phyloP scores from a whole-genome alignment of 2,329 filamentous ascomycete species.

The Lecanicillium sp. region DNA sequence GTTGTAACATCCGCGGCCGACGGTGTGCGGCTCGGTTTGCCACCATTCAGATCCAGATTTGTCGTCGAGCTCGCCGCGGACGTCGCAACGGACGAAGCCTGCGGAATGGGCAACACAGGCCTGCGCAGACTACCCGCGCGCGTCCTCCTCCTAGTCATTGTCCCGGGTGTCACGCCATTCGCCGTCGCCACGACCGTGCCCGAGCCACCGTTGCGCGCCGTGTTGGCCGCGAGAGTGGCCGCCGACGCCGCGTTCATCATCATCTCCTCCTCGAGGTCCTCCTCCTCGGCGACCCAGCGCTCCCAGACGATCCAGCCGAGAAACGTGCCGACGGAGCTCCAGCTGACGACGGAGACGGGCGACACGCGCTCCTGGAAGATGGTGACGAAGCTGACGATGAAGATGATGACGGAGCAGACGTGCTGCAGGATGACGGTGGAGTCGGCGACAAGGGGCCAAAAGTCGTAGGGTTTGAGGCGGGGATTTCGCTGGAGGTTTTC shows the following conservation, averaged over 20 bases:
- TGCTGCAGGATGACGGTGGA: slow-evolving; percentile 97
- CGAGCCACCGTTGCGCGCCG: slow-evolving; percentile 28
- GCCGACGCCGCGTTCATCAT: slow-evolving; percentile 22
- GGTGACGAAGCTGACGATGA: slow-evolving; percentile 86
- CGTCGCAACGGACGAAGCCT: slow-evolving; percentile 19
- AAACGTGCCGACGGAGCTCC: slow-evolving; percentile 75
- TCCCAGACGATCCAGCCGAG: slow-evolving; percentile 90
- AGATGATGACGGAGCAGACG: slow-evolving; percentile 89
- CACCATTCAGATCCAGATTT: slow-evolving; percentile 29
- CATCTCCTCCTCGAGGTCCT: slow-evolving; percentile 41
- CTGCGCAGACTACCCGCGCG: slow-evolving; percentile 33
- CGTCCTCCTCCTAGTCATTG: slow-evolving; percentile 25
- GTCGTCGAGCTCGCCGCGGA: slow-evolving; percentile 43
- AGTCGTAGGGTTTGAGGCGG: slow-evolving; percentile 89
- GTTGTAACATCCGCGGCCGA: background rate
- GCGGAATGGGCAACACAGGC: slow-evolving; percentile 21
- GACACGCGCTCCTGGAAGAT: slow-evolving; percentile 86
- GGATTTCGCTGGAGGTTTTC: slow-evolving; percentile 94
- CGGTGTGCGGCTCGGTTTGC: background rate
- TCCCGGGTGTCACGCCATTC: no score
- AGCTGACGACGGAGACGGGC: slow-evolving; percentile 81
- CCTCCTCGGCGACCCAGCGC: slow-evolving; percentile 73
- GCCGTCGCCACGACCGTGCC: background rate
- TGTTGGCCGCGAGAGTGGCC: slow-evolving; percentile 31
- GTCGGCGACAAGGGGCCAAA: slow-evolving; percentile 93